phyloP scores from a whole-genome alignment of 768 basidiomycete species.

The Rhizopogon vinicolor region DNA sequence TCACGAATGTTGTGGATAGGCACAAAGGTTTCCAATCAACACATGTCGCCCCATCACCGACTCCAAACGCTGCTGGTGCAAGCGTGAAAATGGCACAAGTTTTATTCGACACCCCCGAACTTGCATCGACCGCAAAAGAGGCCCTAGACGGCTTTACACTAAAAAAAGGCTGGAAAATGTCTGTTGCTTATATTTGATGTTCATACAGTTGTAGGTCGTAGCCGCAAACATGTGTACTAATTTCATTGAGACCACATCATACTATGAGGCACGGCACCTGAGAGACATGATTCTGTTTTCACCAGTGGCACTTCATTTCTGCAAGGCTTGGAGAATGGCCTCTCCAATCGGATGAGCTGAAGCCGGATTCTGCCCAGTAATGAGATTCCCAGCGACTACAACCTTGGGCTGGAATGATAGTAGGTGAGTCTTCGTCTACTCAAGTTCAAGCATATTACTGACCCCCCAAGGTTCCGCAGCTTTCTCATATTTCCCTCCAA shows the following conservation, averaged over 20 bases:
- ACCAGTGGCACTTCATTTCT: slow-evolving; percentile 8
- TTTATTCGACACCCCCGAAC: slow-evolving; percentile 68
- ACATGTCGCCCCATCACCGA: slow-evolving; percentile 64
- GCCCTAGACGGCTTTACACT: slow-evolving; percentile 83
- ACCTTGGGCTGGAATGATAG: slow-evolving; percentile 33
- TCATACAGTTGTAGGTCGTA: slow-evolving; percentile 1
- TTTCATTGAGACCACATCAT: background rate
- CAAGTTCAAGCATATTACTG: slow-evolving; percentile 21
- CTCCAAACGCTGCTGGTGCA: slow-evolving; percentile 57
- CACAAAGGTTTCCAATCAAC: slow-evolving; percentile 80
- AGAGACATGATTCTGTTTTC: background rate
- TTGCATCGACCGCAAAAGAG: slow-evolving; percentile 74
- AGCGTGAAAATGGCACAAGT: slow-evolving; percentile 80
- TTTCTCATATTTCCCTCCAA: slow-evolving; percentile 67
- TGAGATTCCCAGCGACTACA: slow-evolving; percentile 52
- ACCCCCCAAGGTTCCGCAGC: slow-evolving; percentile 53
- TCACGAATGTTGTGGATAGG: slow-evolving; percentile 35
- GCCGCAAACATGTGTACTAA: slow-evolving; percentile 7
- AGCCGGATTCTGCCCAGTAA: slow-evolving; percentile 75
- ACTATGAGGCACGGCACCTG: background rate
- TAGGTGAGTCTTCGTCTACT: background rate
- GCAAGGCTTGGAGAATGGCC: slow-evolving; percentile 50
- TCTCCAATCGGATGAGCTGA: slow-evolving; percentile 55
- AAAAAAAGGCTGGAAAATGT: slow-evolving; percentile 84
- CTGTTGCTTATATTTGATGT: slow-evolving; percentile 58